Conservation (phyloP, 371 early-diverging fungal genomes). For the Syncephalastrum sp. region DNA sequence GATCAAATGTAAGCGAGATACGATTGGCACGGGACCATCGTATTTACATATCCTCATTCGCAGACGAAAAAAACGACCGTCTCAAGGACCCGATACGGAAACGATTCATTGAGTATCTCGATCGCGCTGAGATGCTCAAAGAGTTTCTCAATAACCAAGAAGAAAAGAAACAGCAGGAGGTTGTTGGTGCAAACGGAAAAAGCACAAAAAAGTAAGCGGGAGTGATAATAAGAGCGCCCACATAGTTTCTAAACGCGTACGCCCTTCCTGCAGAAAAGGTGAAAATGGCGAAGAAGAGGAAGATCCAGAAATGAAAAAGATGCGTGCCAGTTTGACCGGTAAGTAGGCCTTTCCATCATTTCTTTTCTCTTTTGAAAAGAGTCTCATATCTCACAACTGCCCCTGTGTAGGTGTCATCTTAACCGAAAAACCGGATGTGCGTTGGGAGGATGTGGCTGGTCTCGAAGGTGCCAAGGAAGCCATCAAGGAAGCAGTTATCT, state of each 20-base stretch:
- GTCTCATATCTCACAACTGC: background rate
- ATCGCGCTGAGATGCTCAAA: constrained; percentile 93
- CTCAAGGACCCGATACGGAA: constrained; percentile 86
- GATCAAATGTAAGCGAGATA: constrained; percentile 77
- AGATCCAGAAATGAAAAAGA: constrained; percentile 91
- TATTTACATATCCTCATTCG: background rate
- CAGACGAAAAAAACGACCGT: constrained; percentile 94
- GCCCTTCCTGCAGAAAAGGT: constrained; percentile 29
- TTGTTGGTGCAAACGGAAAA: constrained; percentile 51
- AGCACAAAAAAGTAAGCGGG: constrained; percentile 51
- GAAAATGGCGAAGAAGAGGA: constrained; percentile 60
- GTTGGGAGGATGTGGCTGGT: constrained; percentile 98
- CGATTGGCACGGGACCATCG: background rate
- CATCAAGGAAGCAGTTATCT: constrained; percentile 97
- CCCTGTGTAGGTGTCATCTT: constrained; percentile 74
- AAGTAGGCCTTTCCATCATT: constrained; percentile 8
- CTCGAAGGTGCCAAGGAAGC: constrained; percentile 98
- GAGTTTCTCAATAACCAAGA: constrained; percentile 73
- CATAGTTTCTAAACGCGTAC: background rate
- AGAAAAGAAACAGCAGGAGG: constrained; percentile 67
- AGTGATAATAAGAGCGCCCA: background rate
- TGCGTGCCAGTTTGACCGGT: constrained; percentile 76
- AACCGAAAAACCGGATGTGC: constrained; percentile 93
- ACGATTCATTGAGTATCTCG: constrained; percentile 89
- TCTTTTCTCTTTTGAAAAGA: background rate